Conservation (phyloP, 176 grass and related monocot species). For the Avena atlantica region DNA sequence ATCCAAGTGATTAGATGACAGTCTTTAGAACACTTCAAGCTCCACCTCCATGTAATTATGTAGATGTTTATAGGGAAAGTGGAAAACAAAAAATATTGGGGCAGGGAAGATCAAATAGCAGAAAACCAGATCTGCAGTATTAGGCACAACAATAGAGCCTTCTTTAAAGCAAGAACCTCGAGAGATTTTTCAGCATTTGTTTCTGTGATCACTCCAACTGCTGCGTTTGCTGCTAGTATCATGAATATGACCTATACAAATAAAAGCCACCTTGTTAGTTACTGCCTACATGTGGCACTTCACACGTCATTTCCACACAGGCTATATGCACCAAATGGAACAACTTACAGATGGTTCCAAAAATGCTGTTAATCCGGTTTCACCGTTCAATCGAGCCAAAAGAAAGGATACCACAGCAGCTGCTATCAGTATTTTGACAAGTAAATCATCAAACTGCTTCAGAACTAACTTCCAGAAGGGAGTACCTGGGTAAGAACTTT, state of each 20-base stretch:
- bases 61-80: constrained; percentile 7
- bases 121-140: constrained; percentile 13
- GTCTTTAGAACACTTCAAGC: not conserved
- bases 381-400: constrained; percentile 93
- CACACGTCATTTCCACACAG: constrained; percentile 29
- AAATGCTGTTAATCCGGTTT: constrained; percentile 86
- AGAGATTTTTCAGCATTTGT: constrained; percentile 99
- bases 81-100: constrained; percentile 18
- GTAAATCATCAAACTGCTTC: constrained; percentile 99
- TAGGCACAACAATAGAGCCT: constrained; percentile 7
- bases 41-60: constrained; percentile 6
- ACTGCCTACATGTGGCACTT: constrained; percentile 18
- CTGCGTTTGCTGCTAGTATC: constrained; percentile 96
- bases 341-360: constrained; percentile 95
- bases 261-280: not conserved
- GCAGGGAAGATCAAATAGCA: constrained; percentile 27
- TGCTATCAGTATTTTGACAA: constrained; percentile 99
- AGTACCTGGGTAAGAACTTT: constrained; percentile 62
- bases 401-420: constrained; percentile 89
- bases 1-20: constrained; percentile 5
- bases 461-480: constrained; percentile 94
- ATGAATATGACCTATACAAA: constrained; percentile 87
- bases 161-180: constrained; percentile 62
- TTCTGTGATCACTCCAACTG: constrained; percentile 99
- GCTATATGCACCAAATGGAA: constrained; percentile 34